Base-by-base conservation (phyloP, 2,329 filamentous ascomycete genomes). In the Ophiostoma triangulosporum region DNA sequence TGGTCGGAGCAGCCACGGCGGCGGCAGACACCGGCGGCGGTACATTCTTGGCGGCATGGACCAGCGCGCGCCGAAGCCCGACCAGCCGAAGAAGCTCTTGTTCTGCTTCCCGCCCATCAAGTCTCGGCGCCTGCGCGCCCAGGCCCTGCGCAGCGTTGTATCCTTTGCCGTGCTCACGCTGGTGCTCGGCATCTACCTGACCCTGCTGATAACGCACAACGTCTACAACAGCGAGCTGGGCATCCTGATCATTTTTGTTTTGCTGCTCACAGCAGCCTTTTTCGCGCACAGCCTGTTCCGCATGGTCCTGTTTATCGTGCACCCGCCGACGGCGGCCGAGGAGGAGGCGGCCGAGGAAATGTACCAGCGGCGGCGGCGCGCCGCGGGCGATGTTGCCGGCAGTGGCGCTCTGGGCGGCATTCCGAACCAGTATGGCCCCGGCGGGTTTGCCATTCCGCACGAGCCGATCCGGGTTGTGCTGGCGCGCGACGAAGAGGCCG, bases 261-360 rank as follows among this genome's bases (percentile, higher is more conserved):
- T 94, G 54, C 69, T 94, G 51, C 71, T 83, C 51, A 76, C 83
- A 32, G 82, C 84, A 2, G 79, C 91, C 59, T 81, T 94, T 68
- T 93, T 95, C 73, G 84, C 81, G 62, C 87, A 94, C 67, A 80
- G 82, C 40, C 69, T 93, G 15, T 77, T 93, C 54, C 81, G 86
- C 17, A 73, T 94, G 4, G 83, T 79, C 66, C 76, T 94, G 68
- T 66, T 85, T 48, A 67, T 84, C 14, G 68, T 81, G 53, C 75
- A 73, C 33, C 73, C 73, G 6, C 69, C 67, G 53, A 64, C 65
- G 8, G 26, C 45, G 2, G 52, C 32, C 9, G 48, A 60, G 27
- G 62, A 62, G 24, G 62, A 64, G 26, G 61, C 68, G 36, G 63
- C 62, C 33, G 63, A 64, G 27, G 64, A 64, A 55, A 59, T 58